A percentile compares a stretch with the other conserved stretches of the same genome.
Evolutionary conservation across 2,329 filamentous ascomycete genomes (phyloP).

Genomic region (Neonectria coccinea): DNA sequence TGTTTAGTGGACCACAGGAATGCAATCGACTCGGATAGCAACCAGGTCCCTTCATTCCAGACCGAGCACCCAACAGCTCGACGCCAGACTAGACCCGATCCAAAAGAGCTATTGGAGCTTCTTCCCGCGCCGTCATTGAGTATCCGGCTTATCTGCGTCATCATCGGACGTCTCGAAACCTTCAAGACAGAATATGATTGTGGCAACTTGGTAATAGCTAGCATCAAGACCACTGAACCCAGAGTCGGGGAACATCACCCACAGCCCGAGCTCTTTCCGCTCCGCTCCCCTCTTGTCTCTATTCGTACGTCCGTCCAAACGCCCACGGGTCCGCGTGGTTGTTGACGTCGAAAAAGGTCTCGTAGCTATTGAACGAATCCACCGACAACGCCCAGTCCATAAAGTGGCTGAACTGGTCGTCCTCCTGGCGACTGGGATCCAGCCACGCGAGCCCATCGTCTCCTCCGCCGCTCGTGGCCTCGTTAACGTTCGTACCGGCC

Average conservation of each 20-base stretch:
- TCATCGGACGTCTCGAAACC: background rate
- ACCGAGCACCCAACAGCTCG: constrained; percentile 15
- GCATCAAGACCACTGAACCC: background rate
- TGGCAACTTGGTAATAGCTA: background rate
- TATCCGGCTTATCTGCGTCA: background rate
- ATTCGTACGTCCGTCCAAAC: background rate
- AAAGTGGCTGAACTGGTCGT: constrained; percentile 36
- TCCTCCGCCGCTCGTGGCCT: background rate
- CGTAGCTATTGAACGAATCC: constrained; percentile 45
- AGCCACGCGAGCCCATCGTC: constrained; percentile 39
- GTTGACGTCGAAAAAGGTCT: constrained; percentile 36
- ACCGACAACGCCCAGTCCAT: constrained; percentile 47
- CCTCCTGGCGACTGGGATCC: constrained; percentile 35
- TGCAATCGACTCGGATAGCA: constrained; percentile 1
- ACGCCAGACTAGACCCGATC: constrained; percentile 24
- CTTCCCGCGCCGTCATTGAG: background rate
- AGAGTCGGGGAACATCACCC: background rate
- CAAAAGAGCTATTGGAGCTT: constrained; percentile 14
- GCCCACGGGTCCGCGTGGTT: constrained; percentile 13
- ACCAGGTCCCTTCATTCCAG: constrained; percentile 20
- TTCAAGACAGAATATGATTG: background rate
- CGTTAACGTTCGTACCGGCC: background rate
- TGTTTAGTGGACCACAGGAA: background rate
- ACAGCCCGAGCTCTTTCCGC: too few relatives aligned
- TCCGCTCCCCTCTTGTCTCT: background rate